Percentiles rank a stretch among this genome's conserved stretches.
Evolutionary conservation across 345 rosid species (phyloP).

Genomic region (Clarkia xantiana): DNA sequence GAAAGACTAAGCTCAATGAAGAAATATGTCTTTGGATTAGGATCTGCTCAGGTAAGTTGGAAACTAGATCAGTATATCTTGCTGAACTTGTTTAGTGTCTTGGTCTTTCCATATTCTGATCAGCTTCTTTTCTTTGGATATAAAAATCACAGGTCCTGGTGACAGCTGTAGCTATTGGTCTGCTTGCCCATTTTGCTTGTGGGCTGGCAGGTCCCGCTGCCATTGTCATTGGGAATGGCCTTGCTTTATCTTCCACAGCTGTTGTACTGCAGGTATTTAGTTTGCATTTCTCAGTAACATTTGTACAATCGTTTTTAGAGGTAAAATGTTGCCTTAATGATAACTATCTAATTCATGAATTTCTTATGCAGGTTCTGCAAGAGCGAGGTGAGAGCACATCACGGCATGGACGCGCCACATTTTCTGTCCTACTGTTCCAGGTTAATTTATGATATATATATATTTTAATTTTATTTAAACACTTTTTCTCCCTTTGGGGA

Average conservation of each 20-base stretch:
- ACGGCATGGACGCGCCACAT: conserved; percentile 98
- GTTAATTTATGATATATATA: conserved; percentile 18
- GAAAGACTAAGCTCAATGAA: conserved; percentile 99
- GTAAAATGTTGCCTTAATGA: no score
- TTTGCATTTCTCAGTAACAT: not conserved
- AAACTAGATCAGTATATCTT: conserved; percentile 6
- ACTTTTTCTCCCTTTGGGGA: no score
- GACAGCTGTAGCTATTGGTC: conserved; percentile 79
- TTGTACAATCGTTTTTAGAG: not conserved
- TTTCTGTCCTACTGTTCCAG: conserved; percentile 97
- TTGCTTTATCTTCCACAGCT: conserved; percentile 94
- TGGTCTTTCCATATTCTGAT: conserved; percentile 8
- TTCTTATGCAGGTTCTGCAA: conserved; percentile 62
- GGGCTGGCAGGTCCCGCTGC: conserved; percentile 88
- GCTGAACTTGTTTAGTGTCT: conserved; percentile 4
- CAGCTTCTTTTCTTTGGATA: conserved; percentile 10
- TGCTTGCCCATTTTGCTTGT: conserved; percentile 64
- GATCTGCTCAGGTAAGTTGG: conserved; percentile 73
- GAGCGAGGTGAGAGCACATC: conserved; percentile 99
- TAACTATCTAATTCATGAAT: no score
- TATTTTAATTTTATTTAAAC: no score
- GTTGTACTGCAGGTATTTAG: conserved; percentile 79
- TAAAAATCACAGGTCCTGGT: conserved; percentile 57
- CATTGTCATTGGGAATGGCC: conserved; percentile 92
- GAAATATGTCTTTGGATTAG: conserved; percentile 96